Conservation (phyloP, 108 stramenopile genomes). For the Pseudonitzschia multiseries region DNA sequence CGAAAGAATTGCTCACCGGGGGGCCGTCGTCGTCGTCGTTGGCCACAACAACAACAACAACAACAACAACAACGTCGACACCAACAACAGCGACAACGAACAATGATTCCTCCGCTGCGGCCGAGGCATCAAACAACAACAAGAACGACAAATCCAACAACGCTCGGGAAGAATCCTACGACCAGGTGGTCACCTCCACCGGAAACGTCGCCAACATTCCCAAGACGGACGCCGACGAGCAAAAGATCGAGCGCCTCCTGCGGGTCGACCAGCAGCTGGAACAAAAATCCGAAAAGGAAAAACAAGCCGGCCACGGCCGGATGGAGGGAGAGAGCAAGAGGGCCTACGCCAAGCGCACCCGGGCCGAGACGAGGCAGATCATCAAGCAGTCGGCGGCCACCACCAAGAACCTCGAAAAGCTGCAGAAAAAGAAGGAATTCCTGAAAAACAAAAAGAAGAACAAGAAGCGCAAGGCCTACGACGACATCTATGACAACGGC, state of each 20-base stretch:
- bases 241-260: conserved; percentile 26
- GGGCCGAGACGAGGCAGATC: conserved; percentile 47
- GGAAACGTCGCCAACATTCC: conserved; percentile 37
- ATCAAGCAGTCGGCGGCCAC: conserved; percentile 21
- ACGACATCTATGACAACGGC: conserved; percentile 8
- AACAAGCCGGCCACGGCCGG: conserved; percentile 24
- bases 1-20: neutral
- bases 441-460: conserved; percentile 51
- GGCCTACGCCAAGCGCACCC: conserved; percentile 50
- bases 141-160: neutral
- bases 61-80: conserved; percentile 3
- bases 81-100: conserved; percentile 3
- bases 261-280: conserved; percentile 25
- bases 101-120: neutral
- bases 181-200: neutral
- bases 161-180: neutral
- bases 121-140: neutral
- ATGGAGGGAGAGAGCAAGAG: conserved; percentile 56
- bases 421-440: conserved; percentile 49
- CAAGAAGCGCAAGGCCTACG: neutral
- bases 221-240: conserved; percentile 36
- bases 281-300: conserved; percentile 25
- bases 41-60: neutral
- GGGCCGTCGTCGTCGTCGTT: neutral
- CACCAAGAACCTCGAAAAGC: conserved; percentile 37